Evolutionary conservation across 2,329 filamentous ascomycete species (phyloP), one percentile per base, ranked within the genome.

Genomic region (Sclerotinia subarctica): DNA sequence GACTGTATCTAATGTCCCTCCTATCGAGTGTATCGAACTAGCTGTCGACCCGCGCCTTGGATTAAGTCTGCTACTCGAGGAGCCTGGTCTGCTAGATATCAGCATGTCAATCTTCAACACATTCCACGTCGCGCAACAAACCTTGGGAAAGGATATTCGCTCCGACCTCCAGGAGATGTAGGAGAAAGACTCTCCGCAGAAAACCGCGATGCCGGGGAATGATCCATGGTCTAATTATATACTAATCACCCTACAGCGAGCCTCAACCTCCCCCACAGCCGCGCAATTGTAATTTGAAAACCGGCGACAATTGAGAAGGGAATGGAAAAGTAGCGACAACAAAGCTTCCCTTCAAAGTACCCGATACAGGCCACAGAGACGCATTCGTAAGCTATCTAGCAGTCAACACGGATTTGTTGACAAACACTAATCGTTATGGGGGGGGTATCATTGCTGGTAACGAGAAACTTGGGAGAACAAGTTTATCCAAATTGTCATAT

Each of bases 1-100:
- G n/a, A 87, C 85, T 11, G 86, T 88, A 76, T 97, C 93, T 69
- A 96, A 81, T 47, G 87, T 85, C n/a, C 93, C 93, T 70, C 93
- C 93, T 77, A 96, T 88, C 44, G 94, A 97, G 77, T 90, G 88
- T 73, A 94, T 87, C 29, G 94, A 97, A 82, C 93, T 96, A 56
- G 94, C 90, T 35, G 89, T 91, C 66, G 95, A 98, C 70, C 88
- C 91, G 79, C 93, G 86, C 77, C 94, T 84, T 59, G 86, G 82
- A 67, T 78, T 78, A 74, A 85, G 84, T 71, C 73, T 75, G 38
- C 70, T 69, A 70, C 71, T 75, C 13, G 76, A 77, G 35, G 76
- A 77, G 26, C 74, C 72, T 13, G 73, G 72, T 66, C 75, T 77
- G 59, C n/a, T 57, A 35, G 60, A 42, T 52, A 69, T 76, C 67